Evolutionary conservation across 1,139 yeast genomes (phyloP).

Genomic region (Yamadazyma siamensis): DNA sequence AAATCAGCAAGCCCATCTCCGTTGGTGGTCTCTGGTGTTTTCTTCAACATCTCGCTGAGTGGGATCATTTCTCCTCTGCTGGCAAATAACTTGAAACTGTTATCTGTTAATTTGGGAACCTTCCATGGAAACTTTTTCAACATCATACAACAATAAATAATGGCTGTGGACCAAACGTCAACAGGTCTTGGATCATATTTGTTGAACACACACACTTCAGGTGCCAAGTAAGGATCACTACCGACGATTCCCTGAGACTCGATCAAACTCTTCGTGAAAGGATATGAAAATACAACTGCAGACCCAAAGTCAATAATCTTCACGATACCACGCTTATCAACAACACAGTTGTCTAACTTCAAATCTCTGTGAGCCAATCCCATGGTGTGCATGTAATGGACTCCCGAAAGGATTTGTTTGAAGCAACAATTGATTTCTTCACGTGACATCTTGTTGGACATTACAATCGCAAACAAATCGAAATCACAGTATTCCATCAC

Average conservation of each 20-base stretch:
- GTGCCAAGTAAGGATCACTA: conserved; percentile 91
- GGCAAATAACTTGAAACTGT: conserved; percentile 70
- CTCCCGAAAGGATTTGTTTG: conserved; percentile 80
- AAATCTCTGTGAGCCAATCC: conserved; percentile 93
- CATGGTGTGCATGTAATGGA: conserved; percentile 77
- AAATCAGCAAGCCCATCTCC: conserved; percentile 19
- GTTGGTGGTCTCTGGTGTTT: conserved; percentile 25
- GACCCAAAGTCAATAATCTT: conserved; percentile 93
- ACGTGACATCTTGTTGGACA: conserved; percentile 88
- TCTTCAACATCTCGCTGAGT: conserved; percentile 38
- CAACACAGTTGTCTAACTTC: conserved; percentile 90
- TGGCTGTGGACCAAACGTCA: conserved; percentile 93
- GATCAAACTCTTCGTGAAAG: conserved; percentile 75
- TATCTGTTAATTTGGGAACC: conserved; percentile 83
- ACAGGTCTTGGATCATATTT: conserved; percentile 89
- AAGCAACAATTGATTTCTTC: conserved; percentile 89
- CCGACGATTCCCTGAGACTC: conserved; percentile 92
- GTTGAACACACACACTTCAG: conserved; percentile 83
- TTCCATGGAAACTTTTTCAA: conserved; percentile 96
- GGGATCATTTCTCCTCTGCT: conserved; percentile 45
- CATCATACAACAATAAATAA: conserved; percentile 92
- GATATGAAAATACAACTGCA: conserved; percentile 90
- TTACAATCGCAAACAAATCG: conserved; percentile 91
- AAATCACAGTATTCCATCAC: conserved; percentile 95
- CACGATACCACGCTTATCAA: conserved; percentile 79